Percentiles rank a stretch among this genome's conserved stretches.
Conservation (phyloP, 768 basidiomycete species). For the Serendipita sp. region DNA sequence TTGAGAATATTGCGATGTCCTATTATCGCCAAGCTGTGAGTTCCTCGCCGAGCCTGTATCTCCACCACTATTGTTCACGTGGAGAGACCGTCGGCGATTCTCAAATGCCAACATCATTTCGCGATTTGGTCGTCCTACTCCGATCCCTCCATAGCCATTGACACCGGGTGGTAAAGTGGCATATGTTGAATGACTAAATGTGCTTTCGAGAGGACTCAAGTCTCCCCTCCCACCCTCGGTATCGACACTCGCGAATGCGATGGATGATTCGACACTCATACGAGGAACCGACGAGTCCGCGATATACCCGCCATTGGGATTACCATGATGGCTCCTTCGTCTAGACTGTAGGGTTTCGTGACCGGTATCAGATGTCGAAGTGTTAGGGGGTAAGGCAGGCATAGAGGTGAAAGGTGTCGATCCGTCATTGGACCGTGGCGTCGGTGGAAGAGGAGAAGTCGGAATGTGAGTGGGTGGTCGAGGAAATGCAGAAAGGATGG, state of each 20-base stretch:
- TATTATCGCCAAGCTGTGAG: not conserved
- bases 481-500: conserved; percentile 1
- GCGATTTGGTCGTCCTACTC: not conserved
- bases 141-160: not conserved
- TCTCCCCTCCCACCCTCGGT: not conserved
- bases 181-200: not conserved
- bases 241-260: not conserved
- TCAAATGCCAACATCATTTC: not conserved
- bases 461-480: conserved; percentile 4
- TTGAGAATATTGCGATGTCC: not conserved
- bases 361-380: not conserved
- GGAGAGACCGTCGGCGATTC: not conserved
- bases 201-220: not conserved
- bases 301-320: not conserved
- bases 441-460: not conserved
- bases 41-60: not conserved
- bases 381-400: not conserved
- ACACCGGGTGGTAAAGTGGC: not conserved
- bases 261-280: not conserved
- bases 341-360: not conserved
- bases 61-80: not conserved
- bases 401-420: not conserved
- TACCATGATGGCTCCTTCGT: not conserved
- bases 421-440: not conserved
- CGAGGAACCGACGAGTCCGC: not conserved